Percentiles rank a stretch among this genome's conserved stretches.
These are phyloP conservation scores for Micractinium conductrix DNA, from an alignment of 139 green algal species.

Conservation along the genomic window DNA sequence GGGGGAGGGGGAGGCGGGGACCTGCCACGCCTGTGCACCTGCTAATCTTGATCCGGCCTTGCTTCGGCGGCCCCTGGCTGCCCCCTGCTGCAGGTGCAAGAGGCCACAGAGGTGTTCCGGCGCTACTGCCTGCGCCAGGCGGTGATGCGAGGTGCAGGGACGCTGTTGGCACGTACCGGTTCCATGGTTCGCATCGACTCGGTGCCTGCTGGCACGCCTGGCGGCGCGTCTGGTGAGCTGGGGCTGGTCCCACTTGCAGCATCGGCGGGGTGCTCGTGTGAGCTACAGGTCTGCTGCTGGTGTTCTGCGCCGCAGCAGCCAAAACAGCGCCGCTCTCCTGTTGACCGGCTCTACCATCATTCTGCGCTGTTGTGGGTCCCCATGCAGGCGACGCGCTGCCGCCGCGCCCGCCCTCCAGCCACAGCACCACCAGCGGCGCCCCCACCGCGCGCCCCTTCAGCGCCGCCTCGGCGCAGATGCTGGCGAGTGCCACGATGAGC, in stretches of 20 bases:
- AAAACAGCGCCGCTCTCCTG: too few relatives aligned
- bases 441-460: neutral
- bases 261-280: too few relatives aligned
- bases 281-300: too few relatives aligned
- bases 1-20: neutral
- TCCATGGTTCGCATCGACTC: neutral
- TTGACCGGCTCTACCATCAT: too few relatives aligned
- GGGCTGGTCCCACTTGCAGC: too few relatives aligned
- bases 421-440: neutral
- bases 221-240: too few relatives aligned
- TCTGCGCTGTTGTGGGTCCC: too few relatives aligned
- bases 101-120: slow-evolving; percentile 32
- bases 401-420: neutral
- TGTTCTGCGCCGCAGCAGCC: too few relatives aligned
- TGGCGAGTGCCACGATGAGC: slow-evolving; percentile 35
- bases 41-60: neutral
- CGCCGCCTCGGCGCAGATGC: neutral
- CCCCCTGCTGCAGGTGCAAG: slow-evolving; percentile 14
- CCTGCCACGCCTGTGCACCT: neutral
- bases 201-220: too few relatives aligned
- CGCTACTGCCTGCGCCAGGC: slow-evolving; percentile 20
- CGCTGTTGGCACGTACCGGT: neutral
- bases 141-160: slow-evolving; percentile 47
- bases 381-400: neutral
- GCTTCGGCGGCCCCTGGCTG: neutral